Conservation (phyloP, 768 basidiomycete genomes). For the Hemileccinum impolitum region DNA sequence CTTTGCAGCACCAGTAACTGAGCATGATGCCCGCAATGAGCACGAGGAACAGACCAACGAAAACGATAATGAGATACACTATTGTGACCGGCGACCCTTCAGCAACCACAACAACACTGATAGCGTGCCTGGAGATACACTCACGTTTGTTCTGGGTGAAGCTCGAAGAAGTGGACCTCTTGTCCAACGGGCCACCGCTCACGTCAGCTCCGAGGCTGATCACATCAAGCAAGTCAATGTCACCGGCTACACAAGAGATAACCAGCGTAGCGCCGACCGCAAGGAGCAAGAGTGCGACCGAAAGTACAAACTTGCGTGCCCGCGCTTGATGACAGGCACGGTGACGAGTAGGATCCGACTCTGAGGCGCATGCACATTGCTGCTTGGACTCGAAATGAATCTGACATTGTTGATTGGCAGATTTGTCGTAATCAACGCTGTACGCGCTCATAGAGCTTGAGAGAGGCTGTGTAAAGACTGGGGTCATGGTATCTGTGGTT, state of each 20-base stretch:
- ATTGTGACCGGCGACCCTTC: neutral
- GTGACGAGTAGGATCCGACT: constrained; percentile 23
- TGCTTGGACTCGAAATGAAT: constrained; percentile 18
- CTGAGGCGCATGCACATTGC: constrained; percentile 20
- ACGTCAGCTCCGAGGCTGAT: constrained; percentile 26
- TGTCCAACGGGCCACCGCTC: constrained; percentile 27
- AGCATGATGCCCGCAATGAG: constrained; percentile 54
- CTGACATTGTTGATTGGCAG: constrained; percentile 24
- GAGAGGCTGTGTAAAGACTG: constrained; percentile 27
- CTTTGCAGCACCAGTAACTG: constrained; percentile 64
- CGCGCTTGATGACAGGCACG: constrained; percentile 31
- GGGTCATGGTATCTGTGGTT: constrained; percentile 23
- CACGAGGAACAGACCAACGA: constrained; percentile 59
- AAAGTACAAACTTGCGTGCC: constrained; percentile 34
- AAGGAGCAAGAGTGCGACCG: constrained; percentile 33
- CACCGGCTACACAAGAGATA: constrained; percentile 28
- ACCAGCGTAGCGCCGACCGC: constrained; percentile 29
- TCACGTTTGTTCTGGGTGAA: constrained; percentile 45
- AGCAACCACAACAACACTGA: neutral
- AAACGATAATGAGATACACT: constrained; percentile 66
- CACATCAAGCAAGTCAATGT: constrained; percentile 22
- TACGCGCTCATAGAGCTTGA: constrained; percentile 22
- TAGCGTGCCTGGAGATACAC: constrained; percentile 12
- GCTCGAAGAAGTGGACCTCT: constrained; percentile 25
- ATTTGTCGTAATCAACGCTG: constrained; percentile 13